Evolutionary conservation across 2,329 filamentous ascomycete species (phyloP), one percentile per base, ranked within the genome.

Genomic region (Fusarium anguioides): DNA sequence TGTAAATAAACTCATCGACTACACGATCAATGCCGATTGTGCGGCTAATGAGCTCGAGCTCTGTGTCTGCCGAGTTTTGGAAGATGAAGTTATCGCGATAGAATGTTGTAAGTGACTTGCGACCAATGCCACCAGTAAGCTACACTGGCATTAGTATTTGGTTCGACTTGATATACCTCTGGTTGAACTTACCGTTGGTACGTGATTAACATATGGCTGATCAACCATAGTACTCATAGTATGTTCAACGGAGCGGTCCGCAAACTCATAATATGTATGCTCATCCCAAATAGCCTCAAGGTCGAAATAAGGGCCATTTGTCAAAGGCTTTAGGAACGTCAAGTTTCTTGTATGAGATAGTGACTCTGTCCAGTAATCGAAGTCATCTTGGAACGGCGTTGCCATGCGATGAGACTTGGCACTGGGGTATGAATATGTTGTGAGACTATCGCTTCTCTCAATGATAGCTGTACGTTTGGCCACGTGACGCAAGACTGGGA

Each of bases 151-250:
- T 62, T 1, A 62, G 44, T 4, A 6, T 10, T 2, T 6, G 5
- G 18, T 2, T 23, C 14, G 1, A 8, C 8, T 2, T 4, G 5
- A 6, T 5, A 6, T 2, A 4, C 15, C 7, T 21, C 9, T 2
- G 9, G 14, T 11, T 9, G 12, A 18, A 70, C 84, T 80, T 71
- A 89, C 82, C 0, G 90, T 93, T 0, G 91, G 89, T 3, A 93
- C 82, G 73, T 94, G 90, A 73, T 94, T 94, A 2, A 94, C 91
- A 71, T 94, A 93, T 3, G 91, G 91, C 75, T 93, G 87, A 45
- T 89, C 83, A 3, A 93, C 90, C 91, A 94, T 94, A 0, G 91
- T 94, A n/a, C 82, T 83, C 91, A 94, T 94, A 0, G 91, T 94
- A 66, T 87, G 86, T 63, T 87, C 87, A 0, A 93, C 90, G 4